Evolutionary conservation across 169 alveolate species (phyloP).

Genomic region (Cryptosporidium ubiquitum): DNA sequence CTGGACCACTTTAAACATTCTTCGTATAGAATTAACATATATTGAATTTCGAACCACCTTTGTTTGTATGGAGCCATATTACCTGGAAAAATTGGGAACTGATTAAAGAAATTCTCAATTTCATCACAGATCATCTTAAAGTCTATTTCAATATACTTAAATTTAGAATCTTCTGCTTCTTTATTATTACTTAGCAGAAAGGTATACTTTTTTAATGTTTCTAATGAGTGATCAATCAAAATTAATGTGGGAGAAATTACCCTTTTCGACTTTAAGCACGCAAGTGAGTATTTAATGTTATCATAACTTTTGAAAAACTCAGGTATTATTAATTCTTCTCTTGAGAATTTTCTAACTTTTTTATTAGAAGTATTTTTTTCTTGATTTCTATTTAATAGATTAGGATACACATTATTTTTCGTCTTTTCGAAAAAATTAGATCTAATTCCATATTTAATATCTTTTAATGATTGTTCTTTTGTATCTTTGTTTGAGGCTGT

Average conservation of each 20-base stretch:
- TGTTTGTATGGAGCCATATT: neutral
- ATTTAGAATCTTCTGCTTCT: neutral
- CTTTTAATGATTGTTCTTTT: neutral
- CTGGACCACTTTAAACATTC: constrained; percentile 56
- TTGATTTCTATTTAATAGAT: neutral
- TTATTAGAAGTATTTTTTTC: neutral
- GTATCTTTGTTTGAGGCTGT: neutral
- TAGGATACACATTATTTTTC: neutral
- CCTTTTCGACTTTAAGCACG: neutral
- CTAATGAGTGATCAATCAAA: constrained; percentile 18
- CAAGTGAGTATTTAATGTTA: neutral
- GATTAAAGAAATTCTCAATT: constrained; percentile 1
- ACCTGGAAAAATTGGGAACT: constrained; percentile 44
- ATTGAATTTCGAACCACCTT: constrained; percentile 55
- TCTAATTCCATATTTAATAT: neutral
- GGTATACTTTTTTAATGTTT: constrained; percentile 20
- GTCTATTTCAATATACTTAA: constrained; percentile 7
- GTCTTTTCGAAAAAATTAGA: neutral
- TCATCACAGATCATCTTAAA: constrained; percentile 3
- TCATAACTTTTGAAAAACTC: constrained; percentile 15
- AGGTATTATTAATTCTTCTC: constrained; percentile 51
- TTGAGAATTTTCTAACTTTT: constrained; percentile 2
- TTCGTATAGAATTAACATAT: constrained; percentile 16
- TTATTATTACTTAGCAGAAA: neutral
- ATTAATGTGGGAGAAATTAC: constrained; percentile 51